Evolutionary conservation across 768 basidiomycete genomes (phyloP), one percentile per base, ranked within the genome.

Genomic region (Sarcodon aspratus): DNA sequence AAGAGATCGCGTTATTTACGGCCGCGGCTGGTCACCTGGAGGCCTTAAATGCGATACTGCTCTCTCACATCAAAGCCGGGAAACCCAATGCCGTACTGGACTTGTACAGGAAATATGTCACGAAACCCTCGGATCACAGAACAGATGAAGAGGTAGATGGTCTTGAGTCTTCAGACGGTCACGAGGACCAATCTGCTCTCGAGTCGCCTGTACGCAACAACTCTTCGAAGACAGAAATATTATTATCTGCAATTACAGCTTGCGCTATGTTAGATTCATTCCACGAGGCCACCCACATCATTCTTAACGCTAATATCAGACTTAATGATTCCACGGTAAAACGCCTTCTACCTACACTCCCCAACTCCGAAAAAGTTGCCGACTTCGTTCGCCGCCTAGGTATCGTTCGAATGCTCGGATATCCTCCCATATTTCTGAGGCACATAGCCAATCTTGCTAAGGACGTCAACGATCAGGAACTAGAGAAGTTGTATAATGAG

Each of bases 261-360:
- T 65, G 78, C 59, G 80, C 81, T 4, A 72, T 79, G 59, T 63
- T 68, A 32, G 65, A 76, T 56, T 68, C 72, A n/a, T 85, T 88
- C 54, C 56, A 63, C n/a, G 69, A 61, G 33, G 82, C 84, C 3
- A 57, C 86, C 44, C 61, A 63, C 38, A 57, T 61, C 5, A 77
- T 65, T 50, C 53, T 78, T 7, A 55, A 63, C 15, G 67, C 66
- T 1, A 63, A 62, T 13, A 59, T 68, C 42, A 69, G 63, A 1
- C 54, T 79, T 34, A 56, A 65, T 13, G 54, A 54, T 18, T 60
- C 55, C 37, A 62, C 63, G 15, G 63, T 69, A 9, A 56, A 67
- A 11, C 55, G 61, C 4, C 72, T 80, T 50, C 59, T 79, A 3
- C 56, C 58, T 10, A 58, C 61, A 17, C 61, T 81, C 7, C 45